phyloP scores from a whole-genome alignment of 495 filamentous ascomycete genomes.

The Aspergillus leporis region DNA sequence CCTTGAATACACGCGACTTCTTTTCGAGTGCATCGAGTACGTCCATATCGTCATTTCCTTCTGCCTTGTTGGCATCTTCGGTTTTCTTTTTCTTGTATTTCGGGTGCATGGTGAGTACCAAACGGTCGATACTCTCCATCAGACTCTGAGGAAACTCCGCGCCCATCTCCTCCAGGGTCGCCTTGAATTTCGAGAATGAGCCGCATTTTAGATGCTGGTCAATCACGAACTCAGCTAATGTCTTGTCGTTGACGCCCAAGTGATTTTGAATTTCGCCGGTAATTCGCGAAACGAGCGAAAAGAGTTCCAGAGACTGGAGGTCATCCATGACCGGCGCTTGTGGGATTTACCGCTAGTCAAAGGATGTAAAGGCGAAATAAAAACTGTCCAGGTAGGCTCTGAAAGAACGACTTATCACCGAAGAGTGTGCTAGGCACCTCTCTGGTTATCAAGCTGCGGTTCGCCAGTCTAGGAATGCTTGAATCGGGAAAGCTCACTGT shows the following conservation, averaged over 20 bases:
- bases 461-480: slow-evolving; percentile 6
- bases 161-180: slow-evolving; percentile 68
- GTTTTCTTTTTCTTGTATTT: slow-evolving; percentile 62
- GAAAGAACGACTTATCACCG: not conserved
- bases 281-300: slow-evolving; percentile 92
- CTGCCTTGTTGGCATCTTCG: slow-evolving; percentile 16
- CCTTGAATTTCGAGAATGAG: slow-evolving; percentile 67
- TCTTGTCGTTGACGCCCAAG: slow-evolving; percentile 89
- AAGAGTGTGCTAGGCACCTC: slow-evolving; percentile 5
- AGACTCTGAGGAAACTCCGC: slow-evolving; percentile 89
- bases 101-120: slow-evolving; percentile 88
- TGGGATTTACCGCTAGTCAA: not conserved
- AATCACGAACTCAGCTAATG: slow-evolving; percentile 92
- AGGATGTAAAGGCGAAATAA: slow-evolving; percentile 3
- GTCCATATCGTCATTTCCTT: slow-evolving; percentile 34
- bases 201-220: slow-evolving; percentile 79
- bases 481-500: slow-evolving; percentile 24
- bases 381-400: not conserved
- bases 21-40: slow-evolving; percentile 50
- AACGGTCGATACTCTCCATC: slow-evolving; percentile 84
- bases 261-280: slow-evolving; percentile 94
- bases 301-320: slow-evolving; percentile 82
- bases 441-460: slow-evolving; percentile 11
- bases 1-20: slow-evolving; percentile 83
- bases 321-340: slow-evolving; percentile 70